Conservation (phyloP, 129 eudicot species). For the Solidago caesia region DNA sequence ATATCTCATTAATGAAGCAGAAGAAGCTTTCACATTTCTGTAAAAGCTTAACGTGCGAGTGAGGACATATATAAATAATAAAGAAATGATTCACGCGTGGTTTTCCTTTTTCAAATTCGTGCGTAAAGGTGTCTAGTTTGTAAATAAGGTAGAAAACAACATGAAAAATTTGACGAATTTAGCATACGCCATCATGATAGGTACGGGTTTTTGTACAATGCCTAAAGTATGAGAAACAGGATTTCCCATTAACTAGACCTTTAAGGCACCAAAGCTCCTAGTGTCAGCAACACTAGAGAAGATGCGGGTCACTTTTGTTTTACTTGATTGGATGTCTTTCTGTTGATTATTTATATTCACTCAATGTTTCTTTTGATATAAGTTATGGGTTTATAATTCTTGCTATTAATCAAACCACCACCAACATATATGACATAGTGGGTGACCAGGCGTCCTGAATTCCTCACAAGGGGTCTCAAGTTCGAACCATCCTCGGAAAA, state of each 20-base stretch:
- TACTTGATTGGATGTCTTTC: conserved; percentile 19
- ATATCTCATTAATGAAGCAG: conserved; percentile 4
- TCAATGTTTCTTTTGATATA: neutral
- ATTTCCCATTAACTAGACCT: conserved; percentile 31
- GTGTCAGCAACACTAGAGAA: conserved; percentile 33
- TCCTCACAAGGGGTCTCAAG: too few relatives aligned
- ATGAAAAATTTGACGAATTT: conserved; percentile 9
- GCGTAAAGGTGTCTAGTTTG: conserved; percentile 15
- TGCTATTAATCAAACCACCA: too few relatives aligned
- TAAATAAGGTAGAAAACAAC: conserved; percentile 17
- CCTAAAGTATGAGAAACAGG: conserved; percentile 23
- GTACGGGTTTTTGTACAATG: conserved; percentile 38
- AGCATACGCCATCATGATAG: conserved; percentile 26
- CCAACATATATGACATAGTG: too few relatives aligned
- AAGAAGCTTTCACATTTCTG: conserved; percentile 11
- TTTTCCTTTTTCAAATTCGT: neutral
- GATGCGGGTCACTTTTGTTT: conserved; percentile 3
- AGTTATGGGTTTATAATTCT: neutral
- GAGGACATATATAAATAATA: conserved; percentile 7
- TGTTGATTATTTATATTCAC: neutral
- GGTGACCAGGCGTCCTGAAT: too few relatives aligned
- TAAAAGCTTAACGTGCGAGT: neutral
- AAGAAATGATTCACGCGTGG: conserved; percentile 12
- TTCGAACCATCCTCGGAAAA: too few relatives aligned
- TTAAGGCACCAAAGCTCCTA: conserved; percentile 27